These are phyloP conservation scores for Exophiala sideris DNA, from an alignment of 2,329 filamentous ascomycete genomes.

Conservation along the genomic window DNA sequence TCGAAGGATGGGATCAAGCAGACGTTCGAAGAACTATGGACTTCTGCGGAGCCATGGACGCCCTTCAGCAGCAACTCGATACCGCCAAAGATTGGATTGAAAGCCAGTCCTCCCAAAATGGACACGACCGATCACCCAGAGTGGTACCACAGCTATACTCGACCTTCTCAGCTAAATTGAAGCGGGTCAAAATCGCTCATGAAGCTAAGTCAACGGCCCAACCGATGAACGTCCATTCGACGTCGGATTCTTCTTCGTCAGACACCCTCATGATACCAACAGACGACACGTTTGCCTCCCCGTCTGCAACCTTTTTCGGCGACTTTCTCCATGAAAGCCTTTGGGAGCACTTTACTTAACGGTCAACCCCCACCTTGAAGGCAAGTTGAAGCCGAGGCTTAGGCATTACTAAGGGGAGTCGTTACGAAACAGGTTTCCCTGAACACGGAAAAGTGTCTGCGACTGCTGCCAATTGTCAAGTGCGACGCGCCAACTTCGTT, in stretches of 20 bases:
- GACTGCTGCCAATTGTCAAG: too few species aligned
- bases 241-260: neutral
- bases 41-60: constrained; percentile 22
- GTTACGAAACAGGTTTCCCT: too few species aligned
- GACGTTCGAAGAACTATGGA: constrained; percentile 27
- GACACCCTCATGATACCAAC: neutral
- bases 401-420: too few species aligned
- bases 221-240: neutral
- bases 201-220: constrained; percentile 5
- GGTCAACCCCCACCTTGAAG: neutral
- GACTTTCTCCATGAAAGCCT: neutral
- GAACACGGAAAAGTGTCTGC: too few species aligned
- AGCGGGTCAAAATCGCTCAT: constrained; percentile 1
- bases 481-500: too few species aligned
- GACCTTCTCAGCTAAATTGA: neutral
- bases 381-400: too few species aligned
- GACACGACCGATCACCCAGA: neutral
- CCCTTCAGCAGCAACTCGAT: constrained; percentile 22
- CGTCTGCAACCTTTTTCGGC: neutral
- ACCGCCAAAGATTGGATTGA: constrained; percentile 10
- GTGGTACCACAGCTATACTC: constrained; percentile 1
- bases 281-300: neutral
- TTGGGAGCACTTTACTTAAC: neutral
- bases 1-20: constrained; percentile 28
- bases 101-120: neutral